These are phyloP conservation scores for Aechmea fasciata DNA, from an alignment of 176 grass and related monocot species.

Conservation along the genomic window DNA sequence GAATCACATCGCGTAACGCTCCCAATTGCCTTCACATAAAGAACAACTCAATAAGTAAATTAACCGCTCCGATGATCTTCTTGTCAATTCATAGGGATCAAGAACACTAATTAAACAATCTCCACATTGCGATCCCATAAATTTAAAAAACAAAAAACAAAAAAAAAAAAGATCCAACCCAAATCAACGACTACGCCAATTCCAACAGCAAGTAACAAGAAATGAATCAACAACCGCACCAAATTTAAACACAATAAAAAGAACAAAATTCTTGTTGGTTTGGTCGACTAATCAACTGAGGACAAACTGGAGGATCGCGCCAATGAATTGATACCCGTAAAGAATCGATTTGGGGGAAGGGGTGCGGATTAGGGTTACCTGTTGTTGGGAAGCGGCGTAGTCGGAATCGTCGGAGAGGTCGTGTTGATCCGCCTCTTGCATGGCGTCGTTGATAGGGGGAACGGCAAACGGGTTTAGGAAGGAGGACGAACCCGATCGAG, in stretches of 20 bases:
- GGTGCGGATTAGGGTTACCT: constrained; percentile 8
- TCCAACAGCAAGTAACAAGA: neutral
- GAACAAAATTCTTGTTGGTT: neutral
- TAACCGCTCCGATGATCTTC: neutral
- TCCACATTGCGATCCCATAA: too few species aligned
- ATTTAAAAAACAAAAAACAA: too few species aligned
- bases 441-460: neutral
- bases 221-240: neutral
- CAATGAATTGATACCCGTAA: neutral
- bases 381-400: constrained; percentile 60
- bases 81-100: neutral
- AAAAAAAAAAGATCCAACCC: too few species aligned
- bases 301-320: neutral
- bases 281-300: neutral
- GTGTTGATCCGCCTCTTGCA: constrained; percentile 58
- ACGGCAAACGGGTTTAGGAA: too few species aligned
- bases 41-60: neutral
- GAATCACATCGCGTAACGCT: constrained; percentile 39
- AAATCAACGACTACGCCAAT: neutral
- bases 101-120: neutral
- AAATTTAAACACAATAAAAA: neutral
- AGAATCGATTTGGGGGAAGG: neutral
- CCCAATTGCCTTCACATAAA: constrained; percentile 37
- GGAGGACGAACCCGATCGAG: too few species aligned
- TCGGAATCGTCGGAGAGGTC: constrained; percentile 96